Percentiles rank a stretch among this genome's conserved stretches.
Conservation (phyloP, 352 stramenopile species). For the Pythium aristosporum region DNA sequence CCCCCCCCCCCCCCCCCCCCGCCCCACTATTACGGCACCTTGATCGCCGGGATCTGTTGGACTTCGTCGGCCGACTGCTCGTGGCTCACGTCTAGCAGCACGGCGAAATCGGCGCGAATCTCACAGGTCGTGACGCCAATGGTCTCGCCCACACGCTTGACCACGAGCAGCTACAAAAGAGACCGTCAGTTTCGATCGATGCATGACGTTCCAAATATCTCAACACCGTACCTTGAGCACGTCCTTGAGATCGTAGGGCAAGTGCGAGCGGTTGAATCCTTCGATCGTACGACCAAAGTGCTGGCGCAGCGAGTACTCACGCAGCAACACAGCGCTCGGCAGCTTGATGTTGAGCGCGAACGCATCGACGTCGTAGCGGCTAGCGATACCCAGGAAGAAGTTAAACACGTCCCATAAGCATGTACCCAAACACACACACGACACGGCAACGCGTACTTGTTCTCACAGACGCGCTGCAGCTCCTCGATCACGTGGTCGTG, state of each 20-base stretch:
- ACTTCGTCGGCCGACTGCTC: slow-evolving; percentile 69
- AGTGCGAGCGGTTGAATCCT: slow-evolving; percentile 35
- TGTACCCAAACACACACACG: background rate
- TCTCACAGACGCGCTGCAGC: slow-evolving; percentile 35
- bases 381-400: slow-evolving; percentile 3
- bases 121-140: slow-evolving; percentile 53
- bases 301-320: slow-evolving; percentile 72
- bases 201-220: background rate
- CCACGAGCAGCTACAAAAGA: slow-evolving; percentile 34
- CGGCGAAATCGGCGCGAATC: slow-evolving; percentile 59
- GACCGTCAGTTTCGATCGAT: background rate
- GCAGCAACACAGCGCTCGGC: slow-evolving; percentile 70
- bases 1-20: no score
- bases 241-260: slow-evolving; percentile 73
- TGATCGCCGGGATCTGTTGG: slow-evolving; percentile 73
- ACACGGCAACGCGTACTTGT: slow-evolving; percentile 25
- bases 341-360: slow-evolving; percentile 85
- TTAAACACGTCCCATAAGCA: background rate
- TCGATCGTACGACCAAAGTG: slow-evolving; percentile 40
- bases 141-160: slow-evolving; percentile 44
- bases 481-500: slow-evolving; percentile 44
- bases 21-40: slow-evolving; percentile 46
- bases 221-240: slow-evolving; percentile 55
- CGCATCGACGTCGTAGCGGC: slow-evolving; percentile 58
- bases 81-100: slow-evolving; percentile 71